Base-by-base conservation (phyloP, 1,284 basidiomycete species). In the Exobasidium cylindrosporum region DNA sequence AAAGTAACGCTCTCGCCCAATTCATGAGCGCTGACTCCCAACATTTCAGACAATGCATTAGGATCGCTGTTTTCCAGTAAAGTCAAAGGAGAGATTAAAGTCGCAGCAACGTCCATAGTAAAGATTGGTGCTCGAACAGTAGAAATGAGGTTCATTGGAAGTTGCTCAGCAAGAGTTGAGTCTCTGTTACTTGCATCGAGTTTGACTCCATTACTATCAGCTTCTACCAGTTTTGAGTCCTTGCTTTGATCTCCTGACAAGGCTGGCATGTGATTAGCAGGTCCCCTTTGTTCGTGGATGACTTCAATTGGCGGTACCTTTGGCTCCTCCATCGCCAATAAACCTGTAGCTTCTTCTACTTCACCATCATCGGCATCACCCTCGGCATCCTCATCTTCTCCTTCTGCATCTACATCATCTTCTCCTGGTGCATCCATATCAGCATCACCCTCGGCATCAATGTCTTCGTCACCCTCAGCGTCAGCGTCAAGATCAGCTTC, bases 101-200 rank as follows among this genome's bases (percentile, higher is more conserved):
- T 73, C 26, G 77, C 64, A 11, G 65, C 66, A 61, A 71, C 64
- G 57, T 70, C 68, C 40, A 73, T 66, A 14, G 65, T 60, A 62
- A 79, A 79, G 65, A 79, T 72, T 1, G 77, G 77, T 10, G 74
- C 76, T 11, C 77, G 71, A 3, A 78, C 61, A 1, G 73, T 73
- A 5, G 69, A 68, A 17, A 74, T 61, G 35, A 79, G 59, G 31
- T 68, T 67, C 5, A 69, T 67, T 6, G 74, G 77, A n/a, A 78
- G 45, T 47, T 69, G 17, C 23, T 45, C 71, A 11, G 63, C 64
- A 21, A 79, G 73, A 4, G 76, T 78, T 13, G 65, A 62, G 23
- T 77, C 67, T 14, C 68, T 65, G 46, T 64, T 56, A 24, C 64
- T 62, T 0, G 63, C 64, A 29, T 58, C 67, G 29, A 32, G 30